phyloP scores from a whole-genome alignment of 345 rosid genomes.

The Camelina hispida region DNA sequence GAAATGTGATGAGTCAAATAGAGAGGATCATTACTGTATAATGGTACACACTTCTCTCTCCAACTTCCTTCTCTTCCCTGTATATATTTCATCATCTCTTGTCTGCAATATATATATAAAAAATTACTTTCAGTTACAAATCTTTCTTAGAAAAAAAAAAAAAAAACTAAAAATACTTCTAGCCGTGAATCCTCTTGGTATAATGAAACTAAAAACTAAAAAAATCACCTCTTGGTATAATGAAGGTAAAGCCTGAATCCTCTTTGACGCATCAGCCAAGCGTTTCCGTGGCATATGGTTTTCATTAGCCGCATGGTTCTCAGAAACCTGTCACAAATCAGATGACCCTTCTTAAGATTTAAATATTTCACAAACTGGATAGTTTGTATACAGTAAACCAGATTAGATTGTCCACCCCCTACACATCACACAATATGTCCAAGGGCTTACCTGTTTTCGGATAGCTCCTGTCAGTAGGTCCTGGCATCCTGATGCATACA shows the following conservation, averaged over 20 bases:
- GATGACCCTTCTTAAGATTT: not conserved
- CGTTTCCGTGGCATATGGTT: conserved; percentile 68
- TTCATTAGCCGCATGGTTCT: conserved; percentile 51
- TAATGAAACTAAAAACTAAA: too few relatives aligned
- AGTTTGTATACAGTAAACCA: not conserved
- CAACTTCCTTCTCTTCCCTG: conserved; percentile 40
- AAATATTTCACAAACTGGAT: not conserved
- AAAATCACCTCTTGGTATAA: conserved; percentile 60
- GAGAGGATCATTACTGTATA: conserved; percentile 31
- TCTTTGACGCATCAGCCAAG: conserved; percentile 87
- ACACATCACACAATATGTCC: not conserved
- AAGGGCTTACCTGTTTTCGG: conserved; percentile 68
- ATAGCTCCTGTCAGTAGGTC: conserved; percentile 65
- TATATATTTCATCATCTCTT: conserved; percentile 38
- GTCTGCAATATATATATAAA: conserved; percentile 12
- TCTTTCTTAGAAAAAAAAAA: too few relatives aligned
- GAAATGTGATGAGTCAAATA: conserved; percentile 10
- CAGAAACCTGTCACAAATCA: conserved; percentile 54
- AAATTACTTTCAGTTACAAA: not conserved
- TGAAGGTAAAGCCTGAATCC: conserved; percentile 68
- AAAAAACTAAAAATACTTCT: too few relatives aligned
- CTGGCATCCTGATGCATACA: conserved; percentile 85
- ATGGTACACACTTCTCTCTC: conserved; percentile 39
- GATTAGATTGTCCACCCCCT: not conserved
- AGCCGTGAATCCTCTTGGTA: too few relatives aligned